Conservation (phyloP, 768 basidiomycete species). For the Guyanaporus albipodus region DNA sequence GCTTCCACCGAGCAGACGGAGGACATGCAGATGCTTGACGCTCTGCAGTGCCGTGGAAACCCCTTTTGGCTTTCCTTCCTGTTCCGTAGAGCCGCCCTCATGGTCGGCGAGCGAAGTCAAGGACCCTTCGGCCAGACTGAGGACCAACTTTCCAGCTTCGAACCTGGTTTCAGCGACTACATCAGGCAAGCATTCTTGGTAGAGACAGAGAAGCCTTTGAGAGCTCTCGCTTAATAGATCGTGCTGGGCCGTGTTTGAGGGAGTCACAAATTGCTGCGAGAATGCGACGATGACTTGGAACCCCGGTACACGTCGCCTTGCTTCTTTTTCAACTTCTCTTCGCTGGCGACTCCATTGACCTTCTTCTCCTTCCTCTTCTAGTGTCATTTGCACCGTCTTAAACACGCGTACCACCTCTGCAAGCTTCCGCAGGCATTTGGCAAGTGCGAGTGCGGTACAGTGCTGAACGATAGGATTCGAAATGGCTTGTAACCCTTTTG, state of each 20-base stretch:
- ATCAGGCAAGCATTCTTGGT: slow-evolving; percentile 71
- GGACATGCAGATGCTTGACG: slow-evolving; percentile 70
- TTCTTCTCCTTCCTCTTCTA: slow-evolving; percentile 59
- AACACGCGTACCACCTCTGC: slow-evolving; percentile 49
- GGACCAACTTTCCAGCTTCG: slow-evolving; percentile 78
- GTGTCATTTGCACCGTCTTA: slow-evolving; percentile 41
- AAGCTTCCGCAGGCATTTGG: slow-evolving; percentile 73
- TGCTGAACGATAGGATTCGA: slow-evolving; percentile 75
- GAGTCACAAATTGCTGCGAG: slow-evolving; percentile 49
- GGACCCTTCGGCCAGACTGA: slow-evolving; percentile 39
- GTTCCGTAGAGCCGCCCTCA: slow-evolving; percentile 7
- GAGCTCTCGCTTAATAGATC: slow-evolving; percentile 77
- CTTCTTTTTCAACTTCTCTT: slow-evolving; percentile 71
- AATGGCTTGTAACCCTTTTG: slow-evolving; percentile 74
- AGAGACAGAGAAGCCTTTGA: slow-evolving; percentile 79
- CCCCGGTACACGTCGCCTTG: slow-evolving; percentile 75
- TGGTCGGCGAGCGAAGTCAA: slow-evolving; percentile 13
- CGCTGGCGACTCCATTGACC: slow-evolving; percentile 71
- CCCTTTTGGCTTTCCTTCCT: slow-evolving; percentile 10
- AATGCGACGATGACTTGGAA: slow-evolving; percentile 84
- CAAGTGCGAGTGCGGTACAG: slow-evolving; percentile 73
- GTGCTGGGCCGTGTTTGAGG: slow-evolving; percentile 37
- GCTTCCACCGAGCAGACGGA: slow-evolving; percentile 68
- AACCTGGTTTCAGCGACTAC: slow-evolving; percentile 78
- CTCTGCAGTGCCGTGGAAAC: slow-evolving; percentile 39